Percentiles rank a stretch among this genome's conserved stretches.
Evolutionary conservation across 495 filamentous ascomycete genomes (phyloP).

Genomic region (Cryomyces minteri): DNA sequence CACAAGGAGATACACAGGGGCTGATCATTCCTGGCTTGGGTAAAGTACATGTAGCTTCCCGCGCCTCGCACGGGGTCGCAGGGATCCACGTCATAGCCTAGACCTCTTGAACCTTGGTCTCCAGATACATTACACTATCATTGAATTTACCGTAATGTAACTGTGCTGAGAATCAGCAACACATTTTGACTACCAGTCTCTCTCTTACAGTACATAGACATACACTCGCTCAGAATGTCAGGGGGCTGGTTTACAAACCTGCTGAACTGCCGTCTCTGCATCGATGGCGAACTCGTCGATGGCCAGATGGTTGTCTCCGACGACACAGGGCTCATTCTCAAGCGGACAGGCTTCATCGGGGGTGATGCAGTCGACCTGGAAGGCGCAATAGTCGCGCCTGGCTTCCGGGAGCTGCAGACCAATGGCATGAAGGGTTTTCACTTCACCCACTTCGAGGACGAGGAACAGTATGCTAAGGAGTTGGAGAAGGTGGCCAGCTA

Average conservation of each 20-base stretch:
- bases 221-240: too few species aligned
- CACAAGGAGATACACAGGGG: too few species aligned
- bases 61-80: too few species aligned
- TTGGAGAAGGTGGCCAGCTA: conserved; percentile 16
- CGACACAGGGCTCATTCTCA: conserved; percentile 18
- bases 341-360: conserved; percentile 22
- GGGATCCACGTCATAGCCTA: too few species aligned
- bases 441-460: conserved; percentile 21
- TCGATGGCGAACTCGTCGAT: conserved; percentile 21
- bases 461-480: conserved; percentile 13
- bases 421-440: conserved; percentile 24
- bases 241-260: conserved; percentile 20
- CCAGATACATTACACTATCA: too few species aligned
- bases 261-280: conserved; percentile 24
- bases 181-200: too few species aligned
- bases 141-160: too few species aligned
- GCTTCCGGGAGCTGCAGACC: conserved; percentile 23
- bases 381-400: conserved; percentile 20
- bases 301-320: conserved; percentile 19
- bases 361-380: conserved; percentile 23
- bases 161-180: too few species aligned
- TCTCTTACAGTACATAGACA: too few species aligned
- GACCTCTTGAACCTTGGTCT: too few species aligned
- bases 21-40: too few species aligned
- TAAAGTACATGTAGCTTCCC: too few species aligned